Evolutionary conservation across 164 flowering plant species (phyloP), one percentile per base, ranked within the genome.

Genomic region (Macadamia tetraphylla): DNA sequence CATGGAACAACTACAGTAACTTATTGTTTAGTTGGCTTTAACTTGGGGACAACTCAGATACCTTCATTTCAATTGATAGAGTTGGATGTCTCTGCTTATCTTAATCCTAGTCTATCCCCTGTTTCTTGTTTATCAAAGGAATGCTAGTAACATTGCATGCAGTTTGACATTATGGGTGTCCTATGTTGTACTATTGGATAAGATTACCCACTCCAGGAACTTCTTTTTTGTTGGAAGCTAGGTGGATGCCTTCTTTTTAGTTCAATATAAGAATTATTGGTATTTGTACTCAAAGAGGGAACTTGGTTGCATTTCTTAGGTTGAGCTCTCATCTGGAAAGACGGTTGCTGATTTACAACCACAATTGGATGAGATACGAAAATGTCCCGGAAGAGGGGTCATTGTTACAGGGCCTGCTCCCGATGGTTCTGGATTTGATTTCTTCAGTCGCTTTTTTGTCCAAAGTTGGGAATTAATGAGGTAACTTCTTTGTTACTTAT

Each of bases 401-500:
- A 69, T 77, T 46, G 48, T 77, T 30, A 79, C 82, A 13, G 82
- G 78, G 30, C 15, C 59, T 48, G 82, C 81, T 60, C 77, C 82
- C 2, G 66, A 62, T 17, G 80, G 64, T 29, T 75, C 80, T 43
- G 80, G 74, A 29, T 79, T 74, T 67, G 81, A 79, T 71, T 77
- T 81, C 66, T 74, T 58, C 66, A 74, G 72, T 57, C 82, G 84
- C 29, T 76, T 73, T 69, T 81, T 60, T 73, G 79, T 66, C 84
- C 84, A 30, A 79, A 79, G 42, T 13, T 63, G 12, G 82, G 82
- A 8, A 15, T 81, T 14, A 61, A 70, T 58, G 84, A 81, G 84
- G 84, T 81, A 76, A 66, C 6, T 31, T 30, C 3, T 31, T 40
- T 61, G 14, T 3, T 23, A 60, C 60, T 44, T 35, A 17, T 18